phyloP scores from a whole-genome alignment of 768 basidiomycete species.

The Tulasnella sp. region DNA sequence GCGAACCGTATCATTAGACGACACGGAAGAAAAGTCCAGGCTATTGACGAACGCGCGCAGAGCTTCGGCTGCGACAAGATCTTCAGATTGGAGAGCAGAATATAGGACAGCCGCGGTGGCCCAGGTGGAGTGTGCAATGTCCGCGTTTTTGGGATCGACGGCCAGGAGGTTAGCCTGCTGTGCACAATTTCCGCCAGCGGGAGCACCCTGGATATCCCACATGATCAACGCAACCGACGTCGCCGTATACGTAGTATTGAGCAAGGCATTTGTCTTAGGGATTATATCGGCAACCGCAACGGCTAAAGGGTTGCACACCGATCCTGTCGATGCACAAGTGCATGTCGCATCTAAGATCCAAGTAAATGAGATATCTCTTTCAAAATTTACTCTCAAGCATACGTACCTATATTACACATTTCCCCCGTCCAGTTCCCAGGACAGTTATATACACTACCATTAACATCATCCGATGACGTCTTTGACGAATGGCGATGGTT shows the following conservation, averaged over 20 bases:
- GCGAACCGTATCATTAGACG: neutral
- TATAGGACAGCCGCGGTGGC: slow-evolving; percentile 49
- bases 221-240: slow-evolving; percentile 37
- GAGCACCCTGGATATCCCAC: slow-evolving; percentile 39
- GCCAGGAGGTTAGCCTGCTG: slow-evolving; percentile 46
- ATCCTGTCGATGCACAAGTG: slow-evolving; percentile 38
- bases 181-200: slow-evolving; percentile 37
- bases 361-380: slow-evolving; percentile 7
- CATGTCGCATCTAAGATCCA: slow-evolving; percentile 44
- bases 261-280: slow-evolving; percentile 38
- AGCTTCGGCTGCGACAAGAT: slow-evolving; percentile 29
- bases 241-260: slow-evolving; percentile 37
- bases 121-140: slow-evolving; percentile 46
- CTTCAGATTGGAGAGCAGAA: slow-evolving; percentile 44
- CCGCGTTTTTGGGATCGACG: slow-evolving; percentile 37
- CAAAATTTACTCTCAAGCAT: neutral
- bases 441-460: slow-evolving; percentile 24
- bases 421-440: slow-evolving; percentile 37
- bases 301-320: slow-evolving; percentile 44
- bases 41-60: slow-evolving; percentile 39
- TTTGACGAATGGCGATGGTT: neutral
- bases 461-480: neutral
- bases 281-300: slow-evolving; percentile 40
- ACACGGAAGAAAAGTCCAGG: slow-evolving; percentile 35
- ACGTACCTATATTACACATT: slow-evolving; percentile 46